phyloP scores from a whole-genome alignment of 441 rosid genomes.

The Populus hybrid region DNA sequence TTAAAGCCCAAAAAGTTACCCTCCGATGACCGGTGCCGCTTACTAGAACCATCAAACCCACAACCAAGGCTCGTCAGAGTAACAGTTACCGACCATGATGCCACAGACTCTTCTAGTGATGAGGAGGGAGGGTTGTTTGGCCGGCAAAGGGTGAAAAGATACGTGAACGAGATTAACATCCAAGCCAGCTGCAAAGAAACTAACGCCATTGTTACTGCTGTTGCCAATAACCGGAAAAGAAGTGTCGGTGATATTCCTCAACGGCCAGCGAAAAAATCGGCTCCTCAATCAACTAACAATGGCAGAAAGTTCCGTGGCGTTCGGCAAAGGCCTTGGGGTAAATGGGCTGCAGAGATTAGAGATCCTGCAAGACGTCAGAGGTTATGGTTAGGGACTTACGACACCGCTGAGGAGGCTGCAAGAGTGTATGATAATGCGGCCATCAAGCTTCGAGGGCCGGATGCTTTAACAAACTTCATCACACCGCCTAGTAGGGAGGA shows the following conservation, averaged over 20 bases:
- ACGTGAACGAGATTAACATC: slow-evolving; percentile 60
- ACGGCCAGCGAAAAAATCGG: slow-evolving; percentile 22
- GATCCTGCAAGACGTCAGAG: slow-evolving; percentile 81
- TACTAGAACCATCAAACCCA: background rate
- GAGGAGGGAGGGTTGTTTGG: slow-evolving; percentile 52
- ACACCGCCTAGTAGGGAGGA: slow-evolving; percentile 35
- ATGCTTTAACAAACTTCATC: slow-evolving; percentile 75
- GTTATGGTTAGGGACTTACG: slow-evolving; percentile 91
- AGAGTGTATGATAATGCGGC: slow-evolving; percentile 93
- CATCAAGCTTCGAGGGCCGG: slow-evolving; percentile 82
- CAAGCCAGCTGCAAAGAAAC: slow-evolving; percentile 18
- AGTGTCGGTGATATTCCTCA: slow-evolving; percentile 6
- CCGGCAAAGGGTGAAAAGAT: slow-evolving; percentile 60
- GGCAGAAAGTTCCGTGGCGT: slow-evolving; percentile 85
- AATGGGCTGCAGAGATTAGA: slow-evolving; percentile 99
- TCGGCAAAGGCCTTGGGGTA: slow-evolving; percentile 94
- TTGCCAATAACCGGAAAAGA: slow-evolving; percentile 31
- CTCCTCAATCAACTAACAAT: background rate
- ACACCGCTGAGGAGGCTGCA: slow-evolving; percentile 97
- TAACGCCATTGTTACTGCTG: background rate
- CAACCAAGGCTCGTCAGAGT: slow-evolving; percentile 45
- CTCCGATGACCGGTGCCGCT: slow-evolving; percentile 12
- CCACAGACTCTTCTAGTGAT: slow-evolving; percentile 94
- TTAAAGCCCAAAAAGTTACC: slow-evolving; percentile 8
- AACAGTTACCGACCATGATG: slow-evolving; percentile 61